These are phyloP conservation scores for Fusarium udum DNA, from an alignment of 2,329 filamentous ascomycete genomes.

Conservation along the genomic window DNA sequence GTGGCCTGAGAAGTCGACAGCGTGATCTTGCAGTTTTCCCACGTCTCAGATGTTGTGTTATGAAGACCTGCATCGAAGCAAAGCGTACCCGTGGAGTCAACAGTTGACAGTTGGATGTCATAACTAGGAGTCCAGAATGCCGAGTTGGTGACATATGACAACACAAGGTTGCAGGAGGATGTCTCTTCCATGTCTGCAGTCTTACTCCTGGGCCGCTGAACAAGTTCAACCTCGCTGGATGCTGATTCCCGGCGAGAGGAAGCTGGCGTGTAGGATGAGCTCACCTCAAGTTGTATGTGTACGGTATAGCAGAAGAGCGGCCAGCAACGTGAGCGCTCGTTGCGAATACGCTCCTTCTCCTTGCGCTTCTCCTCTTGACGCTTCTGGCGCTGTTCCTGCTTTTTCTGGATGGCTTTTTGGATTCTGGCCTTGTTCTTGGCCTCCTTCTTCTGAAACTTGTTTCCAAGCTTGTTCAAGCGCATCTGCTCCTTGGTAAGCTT, in stretches of 20 bases:
- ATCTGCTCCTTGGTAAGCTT: slow-evolving; percentile 47
- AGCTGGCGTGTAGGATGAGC: slow-evolving; percentile 50
- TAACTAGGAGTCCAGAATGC: slow-evolving; percentile 71
- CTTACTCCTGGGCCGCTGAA: slow-evolving; percentile 51
- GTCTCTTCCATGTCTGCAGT: slow-evolving; percentile 28
- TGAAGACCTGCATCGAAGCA: slow-evolving; percentile 70
- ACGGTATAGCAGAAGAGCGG: slow-evolving; percentile 59
- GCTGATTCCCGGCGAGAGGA: slow-evolving; percentile 61
- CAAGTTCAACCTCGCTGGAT: slow-evolving; percentile 63
- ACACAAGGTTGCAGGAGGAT: slow-evolving; percentile 55
- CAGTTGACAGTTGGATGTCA: slow-evolving; percentile 69
- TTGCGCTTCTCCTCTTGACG: slow-evolving; percentile 50
- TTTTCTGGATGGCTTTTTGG: slow-evolving; percentile 49
- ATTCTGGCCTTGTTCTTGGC: slow-evolving; percentile 47
- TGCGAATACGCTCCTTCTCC: slow-evolving; percentile 56
- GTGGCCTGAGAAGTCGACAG: slow-evolving; percentile 72
- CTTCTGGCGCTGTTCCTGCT: slow-evolving; percentile 48
- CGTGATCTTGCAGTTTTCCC: slow-evolving; percentile 67
- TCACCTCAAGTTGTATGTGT: slow-evolving; percentile 61
- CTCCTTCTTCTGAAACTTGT: slow-evolving; percentile 44
- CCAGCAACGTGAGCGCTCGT: slow-evolving; percentile 59
- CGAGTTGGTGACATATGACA: slow-evolving; percentile 68
- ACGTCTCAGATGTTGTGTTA: slow-evolving; percentile 71
- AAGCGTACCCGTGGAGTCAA: slow-evolving; percentile 60
- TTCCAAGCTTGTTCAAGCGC: slow-evolving; percentile 43